Percentiles rank a stretch among this genome's conserved stretches.
Conservation (phyloP, 2,329 filamentous ascomycete genomes). For the Camillea tinctor region DNA sequence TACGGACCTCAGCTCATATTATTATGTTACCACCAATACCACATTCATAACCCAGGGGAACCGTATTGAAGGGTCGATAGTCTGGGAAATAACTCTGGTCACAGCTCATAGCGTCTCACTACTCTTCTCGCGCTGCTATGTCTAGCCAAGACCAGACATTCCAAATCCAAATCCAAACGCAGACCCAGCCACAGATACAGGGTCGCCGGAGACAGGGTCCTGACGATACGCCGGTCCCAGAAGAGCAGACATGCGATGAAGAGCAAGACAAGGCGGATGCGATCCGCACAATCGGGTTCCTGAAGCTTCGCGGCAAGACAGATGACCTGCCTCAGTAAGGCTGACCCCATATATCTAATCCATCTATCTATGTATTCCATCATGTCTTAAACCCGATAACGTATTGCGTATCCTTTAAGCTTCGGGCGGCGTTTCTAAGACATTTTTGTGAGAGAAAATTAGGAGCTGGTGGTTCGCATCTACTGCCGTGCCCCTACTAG, state of each 20-base stretch:
- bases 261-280: not conserved
- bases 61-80: not conserved
- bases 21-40: not conserved
- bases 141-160: not conserved
- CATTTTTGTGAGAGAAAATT: not conserved
- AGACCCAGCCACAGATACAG: not conserved
- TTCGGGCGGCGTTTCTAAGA: not conserved
- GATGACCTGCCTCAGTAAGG: not conserved
- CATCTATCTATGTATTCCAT: not conserved
- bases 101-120: not conserved
- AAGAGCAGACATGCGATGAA: not conserved
- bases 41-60: not conserved
- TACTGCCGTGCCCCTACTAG: slow-evolving; percentile 8
- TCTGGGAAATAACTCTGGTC: not conserved
- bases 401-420: not conserved
- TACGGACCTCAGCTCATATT: not conserved
- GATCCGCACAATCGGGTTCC: not conserved
- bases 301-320: not conserved
- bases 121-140: not conserved
- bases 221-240: not conserved
- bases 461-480: slow-evolving; percentile 12
- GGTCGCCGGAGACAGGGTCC: not conserved
- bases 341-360: too few species aligned
- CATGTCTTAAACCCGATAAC: not conserved
- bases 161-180: too few species aligned